phyloP scores from a whole-genome alignment of 1,139 yeast species.

The Sugiyamaella pinicola region DNA sequence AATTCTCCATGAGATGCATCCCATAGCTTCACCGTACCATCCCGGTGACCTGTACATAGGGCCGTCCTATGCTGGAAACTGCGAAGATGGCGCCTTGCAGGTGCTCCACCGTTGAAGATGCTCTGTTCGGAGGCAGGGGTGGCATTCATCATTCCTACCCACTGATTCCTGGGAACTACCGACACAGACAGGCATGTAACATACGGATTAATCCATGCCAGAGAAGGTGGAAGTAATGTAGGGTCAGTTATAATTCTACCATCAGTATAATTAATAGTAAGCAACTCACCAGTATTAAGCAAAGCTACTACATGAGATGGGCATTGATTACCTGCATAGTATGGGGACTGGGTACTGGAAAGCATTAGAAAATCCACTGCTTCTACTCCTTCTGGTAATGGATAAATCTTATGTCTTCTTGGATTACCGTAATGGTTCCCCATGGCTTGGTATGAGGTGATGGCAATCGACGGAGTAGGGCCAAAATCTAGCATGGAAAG shows the following conservation, averaged over 20 bases:
- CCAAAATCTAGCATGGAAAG: slow-evolving; percentile 77
- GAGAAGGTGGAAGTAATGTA: slow-evolving; percentile 71
- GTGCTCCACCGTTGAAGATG: slow-evolving; percentile 73
- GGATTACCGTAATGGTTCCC: slow-evolving; percentile 74
- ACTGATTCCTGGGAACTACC: slow-evolving; percentile 62
- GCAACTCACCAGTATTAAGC: slow-evolving; percentile 60
- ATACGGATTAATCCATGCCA: slow-evolving; percentile 79
- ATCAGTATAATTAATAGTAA: slow-evolving; percentile 55
- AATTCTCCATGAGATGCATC: slow-evolving; percentile 79
- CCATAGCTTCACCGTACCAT: slow-evolving; percentile 76
- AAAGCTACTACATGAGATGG: slow-evolving; percentile 61
- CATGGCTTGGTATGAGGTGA: slow-evolving; percentile 84
- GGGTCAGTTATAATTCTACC: slow-evolving; percentile 61
- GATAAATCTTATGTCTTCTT: slow-evolving; percentile 55
- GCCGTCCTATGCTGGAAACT: slow-evolving; percentile 63
- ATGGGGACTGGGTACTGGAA: slow-evolving; percentile 54
- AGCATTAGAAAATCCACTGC: slow-evolving; percentile 54
- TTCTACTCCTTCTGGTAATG: slow-evolving; percentile 48
- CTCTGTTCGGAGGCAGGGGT: slow-evolving; percentile 42
- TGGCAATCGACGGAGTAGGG: slow-evolving; percentile 70
- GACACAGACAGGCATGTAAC: slow-evolving; percentile 57
- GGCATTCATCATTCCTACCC: slow-evolving; percentile 69
- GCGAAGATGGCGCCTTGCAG: slow-evolving; percentile 58
- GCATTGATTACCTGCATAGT: slow-evolving; percentile 40
- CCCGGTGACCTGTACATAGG: slow-evolving; percentile 76